These are phyloP conservation scores for Schizosaccharomyces versatilis DNA, from an alignment of 1,139 yeast genomes.

Conservation along the genomic window DNA sequence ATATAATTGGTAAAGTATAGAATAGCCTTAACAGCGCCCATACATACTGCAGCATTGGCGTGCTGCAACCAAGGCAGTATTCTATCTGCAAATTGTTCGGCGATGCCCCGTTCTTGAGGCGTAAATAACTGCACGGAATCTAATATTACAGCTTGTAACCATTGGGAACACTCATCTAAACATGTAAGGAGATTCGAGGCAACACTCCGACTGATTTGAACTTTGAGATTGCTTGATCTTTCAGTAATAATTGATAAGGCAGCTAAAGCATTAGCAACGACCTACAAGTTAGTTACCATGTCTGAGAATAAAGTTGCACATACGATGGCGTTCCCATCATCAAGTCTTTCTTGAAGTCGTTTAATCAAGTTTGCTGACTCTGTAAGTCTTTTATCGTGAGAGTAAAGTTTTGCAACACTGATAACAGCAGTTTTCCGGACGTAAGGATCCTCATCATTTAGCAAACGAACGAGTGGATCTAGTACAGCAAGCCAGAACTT, in stretches of 20 bases:
- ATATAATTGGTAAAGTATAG: constrained; percentile 56
- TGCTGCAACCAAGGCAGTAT: constrained; percentile 57
- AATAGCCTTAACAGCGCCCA: constrained; percentile 53
- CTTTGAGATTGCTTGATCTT: constrained; percentile 26
- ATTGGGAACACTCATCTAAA: constrained; percentile 42
- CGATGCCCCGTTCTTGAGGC: constrained; percentile 47
- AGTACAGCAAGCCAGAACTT: constrained; percentile 31
- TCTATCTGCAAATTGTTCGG: constrained; percentile 44
- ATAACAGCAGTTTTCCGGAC: constrained; percentile 51
- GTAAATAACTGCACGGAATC: constrained; percentile 47
- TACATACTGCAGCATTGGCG: constrained; percentile 59
- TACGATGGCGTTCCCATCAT: constrained; percentile 34
- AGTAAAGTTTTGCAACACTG: constrained; percentile 48
- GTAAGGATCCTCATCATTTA: constrained; percentile 35
- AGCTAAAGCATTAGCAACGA: constrained; percentile 48
- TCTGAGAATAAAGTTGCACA: background rate
- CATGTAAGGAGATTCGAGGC: constrained; percentile 31
- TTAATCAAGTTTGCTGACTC: constrained; percentile 29
- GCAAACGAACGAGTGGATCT: constrained; percentile 20
- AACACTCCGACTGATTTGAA: constrained; percentile 36
- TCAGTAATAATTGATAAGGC: constrained; percentile 49
- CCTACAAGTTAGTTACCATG: background rate
- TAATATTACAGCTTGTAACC: constrained; percentile 58
- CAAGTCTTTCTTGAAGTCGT: constrained; percentile 36
- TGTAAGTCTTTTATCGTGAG: constrained; percentile 29